Conservation (phyloP, 2,329 filamentous ascomycete species). For the Ploettnerulaceae sp. region DNA sequence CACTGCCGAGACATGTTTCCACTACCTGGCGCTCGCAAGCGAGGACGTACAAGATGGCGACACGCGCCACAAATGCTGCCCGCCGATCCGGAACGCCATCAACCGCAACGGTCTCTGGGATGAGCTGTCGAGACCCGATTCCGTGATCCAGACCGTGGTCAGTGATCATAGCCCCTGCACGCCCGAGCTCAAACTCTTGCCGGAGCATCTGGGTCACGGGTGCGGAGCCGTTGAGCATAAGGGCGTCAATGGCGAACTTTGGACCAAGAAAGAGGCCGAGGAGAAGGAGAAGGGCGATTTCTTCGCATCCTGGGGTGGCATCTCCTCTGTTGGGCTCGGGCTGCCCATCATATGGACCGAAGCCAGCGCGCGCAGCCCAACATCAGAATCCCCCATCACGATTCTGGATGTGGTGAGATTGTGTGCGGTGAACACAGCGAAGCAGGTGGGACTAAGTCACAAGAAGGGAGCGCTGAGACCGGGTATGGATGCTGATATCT, state of each 20-base stretch:
- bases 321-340: slow-evolving; percentile 88
- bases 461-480: slow-evolving; percentile 75
- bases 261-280: slow-evolving; percentile 34
- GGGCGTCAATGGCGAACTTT: slow-evolving; percentile 26
- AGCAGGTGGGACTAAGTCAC: slow-evolving; percentile 78
- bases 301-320: slow-evolving; percentile 94
- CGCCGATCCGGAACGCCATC: slow-evolving; percentile 59
- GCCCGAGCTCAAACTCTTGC: slow-evolving; percentile 85
- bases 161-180: slow-evolving; percentile 97
- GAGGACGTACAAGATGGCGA: slow-evolving; percentile 64
- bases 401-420: slow-evolving; percentile 78
- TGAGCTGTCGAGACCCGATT: slow-evolving; percentile 66
- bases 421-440: slow-evolving; percentile 81
- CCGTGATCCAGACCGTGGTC: slow-evolving; percentile 86
- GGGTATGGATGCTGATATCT: slow-evolving; percentile 86
- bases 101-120: slow-evolving; percentile 69
- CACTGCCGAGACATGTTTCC: slow-evolving; percentile 73
- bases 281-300: slow-evolving; percentile 67
- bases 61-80: slow-evolving; percentile 70
- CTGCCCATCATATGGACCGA: slow-evolving; percentile 74
- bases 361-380: slow-evolving; percentile 37
- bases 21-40: slow-evolving; percentile 65
- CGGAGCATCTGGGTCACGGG: slow-evolving; percentile 48
- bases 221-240: slow-evolving; percentile 23
- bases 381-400: slow-evolving; percentile 10